Conservation (phyloP, 176 grass and related monocot genomes). For the Saccharum officinarum region DNA sequence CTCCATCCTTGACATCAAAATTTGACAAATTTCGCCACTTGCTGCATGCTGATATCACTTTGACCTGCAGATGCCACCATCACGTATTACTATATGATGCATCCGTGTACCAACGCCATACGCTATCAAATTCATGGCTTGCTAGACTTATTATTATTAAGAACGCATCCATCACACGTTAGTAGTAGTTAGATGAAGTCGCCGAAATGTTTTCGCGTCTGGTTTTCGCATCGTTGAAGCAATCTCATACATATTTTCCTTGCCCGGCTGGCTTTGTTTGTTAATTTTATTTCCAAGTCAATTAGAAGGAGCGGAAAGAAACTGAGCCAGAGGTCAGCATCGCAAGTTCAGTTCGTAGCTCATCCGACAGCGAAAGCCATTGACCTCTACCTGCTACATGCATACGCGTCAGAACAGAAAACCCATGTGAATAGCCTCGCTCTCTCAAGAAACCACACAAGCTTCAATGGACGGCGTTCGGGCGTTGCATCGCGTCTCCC, state of each 20-base stretch:
- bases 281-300: neutral
- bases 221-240: constrained; percentile 17
- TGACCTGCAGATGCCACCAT: neutral
- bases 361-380: constrained; percentile 35
- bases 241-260: neutral
- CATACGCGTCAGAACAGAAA: neutral
- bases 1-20: constrained; percentile 12
- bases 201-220: neutral
- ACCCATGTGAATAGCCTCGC: neutral
- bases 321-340: neutral
- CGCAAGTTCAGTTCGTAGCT: constrained; percentile 25
- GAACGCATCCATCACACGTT: neutral
- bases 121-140: neutral
- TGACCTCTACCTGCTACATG: constrained; percentile 9
- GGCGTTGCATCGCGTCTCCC: neutral
- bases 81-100: neutral
- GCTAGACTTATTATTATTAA: neutral
- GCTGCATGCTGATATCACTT: neutral
- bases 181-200: neutral
- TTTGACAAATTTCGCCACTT: neutral
- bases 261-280: neutral
- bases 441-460: neutral
- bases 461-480: neutral
- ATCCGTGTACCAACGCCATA: neutral
- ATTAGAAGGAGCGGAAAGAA: neutral